phyloP scores from a whole-genome alignment of 805 yeast genomes.

The Barnettozyma siamensis region DNA sequence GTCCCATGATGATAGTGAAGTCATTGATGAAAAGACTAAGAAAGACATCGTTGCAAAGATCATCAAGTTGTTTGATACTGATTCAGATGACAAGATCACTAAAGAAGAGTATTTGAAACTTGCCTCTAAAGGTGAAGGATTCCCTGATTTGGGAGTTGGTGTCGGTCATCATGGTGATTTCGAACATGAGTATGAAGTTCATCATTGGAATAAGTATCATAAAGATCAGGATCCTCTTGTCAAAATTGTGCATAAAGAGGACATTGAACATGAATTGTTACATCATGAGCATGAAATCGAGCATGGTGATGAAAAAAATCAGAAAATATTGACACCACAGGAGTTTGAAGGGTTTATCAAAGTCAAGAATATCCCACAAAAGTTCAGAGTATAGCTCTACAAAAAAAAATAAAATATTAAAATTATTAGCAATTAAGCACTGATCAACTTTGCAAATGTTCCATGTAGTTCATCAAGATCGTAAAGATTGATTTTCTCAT shows the following conservation, averaged over 20 bases:
- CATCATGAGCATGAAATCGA: constrained; percentile 60
- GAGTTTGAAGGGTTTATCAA: constrained; percentile 35
- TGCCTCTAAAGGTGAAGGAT: constrained; percentile 54
- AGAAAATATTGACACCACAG: constrained; percentile 29
- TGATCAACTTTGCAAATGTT: constrained; percentile 9
- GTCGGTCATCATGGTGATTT: constrained; percentile 94
- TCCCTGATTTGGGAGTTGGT: constrained; percentile 92
- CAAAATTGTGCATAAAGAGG: constrained; percentile 75
- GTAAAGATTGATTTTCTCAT: constrained; percentile 26
- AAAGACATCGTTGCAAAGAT: constrained; percentile 49
- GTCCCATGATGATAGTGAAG: constrained; percentile 58
- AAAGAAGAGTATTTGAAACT: constrained; percentile 67
- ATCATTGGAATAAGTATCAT: constrained; percentile 86
- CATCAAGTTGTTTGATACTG: constrained; percentile 54
- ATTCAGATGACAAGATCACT: constrained; percentile 59
- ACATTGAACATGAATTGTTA: constrained; percentile 51
- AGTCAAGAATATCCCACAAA: constrained; percentile 33
- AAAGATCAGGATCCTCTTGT: constrained; percentile 79
- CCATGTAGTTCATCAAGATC: constrained; percentile 37
- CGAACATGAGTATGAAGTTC: constrained; percentile 89
- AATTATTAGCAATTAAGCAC: neutral
- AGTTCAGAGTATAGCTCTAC: constrained; percentile 23
- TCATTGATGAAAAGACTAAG: constrained; percentile 49
- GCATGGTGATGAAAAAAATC: constrained; percentile 66
- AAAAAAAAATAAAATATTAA: neutral